Evolutionary conservation across 2,329 filamentous ascomycete species (phyloP), one percentile per base, ranked within the genome.

Genomic region (Ophiostoma populinum): DNA sequence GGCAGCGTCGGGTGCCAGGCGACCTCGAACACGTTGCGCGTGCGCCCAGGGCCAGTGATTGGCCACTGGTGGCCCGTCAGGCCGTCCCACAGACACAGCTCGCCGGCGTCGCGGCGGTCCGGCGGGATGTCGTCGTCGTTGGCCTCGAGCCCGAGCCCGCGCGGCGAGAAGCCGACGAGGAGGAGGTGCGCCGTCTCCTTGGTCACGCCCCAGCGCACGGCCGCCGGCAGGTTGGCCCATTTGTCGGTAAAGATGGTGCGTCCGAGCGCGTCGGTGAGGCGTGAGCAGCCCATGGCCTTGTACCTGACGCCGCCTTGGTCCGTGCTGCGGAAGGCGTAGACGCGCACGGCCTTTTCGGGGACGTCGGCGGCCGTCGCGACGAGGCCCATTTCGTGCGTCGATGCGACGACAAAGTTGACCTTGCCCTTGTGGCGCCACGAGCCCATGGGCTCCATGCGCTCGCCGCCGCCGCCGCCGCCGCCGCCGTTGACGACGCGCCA

Each of bases 151-250:
- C 24, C 11, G 2, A 62, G 50, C 39, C 65, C 65, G 12, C 72
- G 59, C 2, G 72, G 72, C 5, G 72, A 76, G 48, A 74, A 76
- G 7, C 72, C 72, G 2, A 75, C 66, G 0, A 73, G 54, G 0
- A 77, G 56, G 6, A 75, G 52, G 42, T 73, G 62, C 2, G 53
- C 53, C 2, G 64, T 61, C 1, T 43, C 49, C 0, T 49, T 41
- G 2, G 59, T 53, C 2, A 56, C 47, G 0, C 70, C 72, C 71
- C 72, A 77, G 46, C 70, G 67, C 48, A 76, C 65, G 0, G 71
- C 72, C 0, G 72, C 67, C 1, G 72, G 72, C 39, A 59, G 71
- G 45, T 75, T 76, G 0, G 66, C 65, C 72, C 72, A 77, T 35
- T 62, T 65, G 7, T 63, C 59, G 2, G 43, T 54, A 26, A 43